Evolutionary conservation across 2,329 filamentous ascomycete species (phyloP).

Genomic region (Clonostachys solani): DNA sequence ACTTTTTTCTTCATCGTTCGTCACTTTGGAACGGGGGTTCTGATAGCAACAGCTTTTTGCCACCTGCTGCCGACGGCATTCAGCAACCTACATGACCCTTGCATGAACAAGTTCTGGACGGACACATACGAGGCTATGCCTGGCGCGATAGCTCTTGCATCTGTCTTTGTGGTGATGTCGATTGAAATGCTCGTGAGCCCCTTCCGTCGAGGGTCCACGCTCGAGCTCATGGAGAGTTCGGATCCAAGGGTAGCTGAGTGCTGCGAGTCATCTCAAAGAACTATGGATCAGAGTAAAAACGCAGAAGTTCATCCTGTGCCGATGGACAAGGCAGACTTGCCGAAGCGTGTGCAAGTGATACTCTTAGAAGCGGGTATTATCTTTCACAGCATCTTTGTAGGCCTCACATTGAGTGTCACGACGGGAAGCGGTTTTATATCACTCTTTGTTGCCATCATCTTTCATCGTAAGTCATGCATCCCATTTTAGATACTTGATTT

Average conservation of each 20-base stretch:
- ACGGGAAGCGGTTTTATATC: conserved; percentile 59
- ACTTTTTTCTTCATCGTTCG: conserved; percentile 59
- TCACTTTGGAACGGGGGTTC: conserved; percentile 66
- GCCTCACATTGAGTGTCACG: conserved; percentile 68
- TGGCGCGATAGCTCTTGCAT: conserved; percentile 61
- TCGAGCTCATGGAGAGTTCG: too few species aligned
- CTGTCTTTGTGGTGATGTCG: conserved; percentile 58
- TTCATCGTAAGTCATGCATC: conserved; percentile 56
- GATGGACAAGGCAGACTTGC: conserved; percentile 36
- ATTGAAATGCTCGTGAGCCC: conserved; percentile 58
- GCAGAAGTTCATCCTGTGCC: conserved; percentile 54
- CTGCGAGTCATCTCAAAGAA: too few species aligned
- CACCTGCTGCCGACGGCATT: conserved; percentile 63
- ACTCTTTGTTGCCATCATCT: conserved; percentile 64
- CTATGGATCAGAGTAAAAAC: conserved; percentile 26
- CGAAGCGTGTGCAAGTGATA: conserved; percentile 66
- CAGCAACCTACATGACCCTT: conserved; percentile 42
- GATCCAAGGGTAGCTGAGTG: too few species aligned
- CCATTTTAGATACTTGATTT: too few species aligned
- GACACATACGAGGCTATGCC: conserved; percentile 57
- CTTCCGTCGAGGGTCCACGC: not conserved
- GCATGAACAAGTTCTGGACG: conserved; percentile 56
- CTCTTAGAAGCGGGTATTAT: conserved; percentile 74
- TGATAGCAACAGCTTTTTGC: conserved; percentile 70
- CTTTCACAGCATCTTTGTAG: conserved; percentile 75